Evolutionary conservation across 768 basidiomycete species (phyloP).

Genomic region (Mycena crocata): DNA sequence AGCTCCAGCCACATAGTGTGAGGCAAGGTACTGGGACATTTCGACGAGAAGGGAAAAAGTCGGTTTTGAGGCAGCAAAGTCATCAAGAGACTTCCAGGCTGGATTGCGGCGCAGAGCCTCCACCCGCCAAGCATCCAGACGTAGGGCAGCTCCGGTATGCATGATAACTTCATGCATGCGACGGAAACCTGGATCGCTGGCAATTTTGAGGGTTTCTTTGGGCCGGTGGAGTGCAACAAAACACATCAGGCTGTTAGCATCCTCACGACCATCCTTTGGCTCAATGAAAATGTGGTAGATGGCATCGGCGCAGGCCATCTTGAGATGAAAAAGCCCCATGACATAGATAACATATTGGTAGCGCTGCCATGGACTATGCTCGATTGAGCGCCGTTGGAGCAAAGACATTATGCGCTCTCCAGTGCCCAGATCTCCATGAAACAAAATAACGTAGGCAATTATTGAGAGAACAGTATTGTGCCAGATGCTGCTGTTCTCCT

Average conservation of each 20-base stretch:
- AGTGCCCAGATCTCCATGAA: slow-evolving; percentile 35
- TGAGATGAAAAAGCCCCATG: slow-evolving; percentile 42
- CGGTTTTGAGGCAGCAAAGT: slow-evolving; percentile 39
- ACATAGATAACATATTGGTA: slow-evolving; percentile 37
- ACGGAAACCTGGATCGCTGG: slow-evolving; percentile 32
- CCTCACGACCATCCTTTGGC: slow-evolving; percentile 22
- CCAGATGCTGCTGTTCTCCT: background rate
- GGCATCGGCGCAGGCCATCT: slow-evolving; percentile 43
- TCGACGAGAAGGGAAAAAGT: slow-evolving; percentile 19
- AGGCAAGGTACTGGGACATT: slow-evolving; percentile 32
- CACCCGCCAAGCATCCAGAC: slow-evolving; percentile 42
- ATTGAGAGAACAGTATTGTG: background rate
- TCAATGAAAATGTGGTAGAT: slow-evolving; percentile 40
- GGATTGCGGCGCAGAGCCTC: slow-evolving; percentile 19
- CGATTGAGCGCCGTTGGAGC: slow-evolving; percentile 25
- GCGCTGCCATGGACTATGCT: slow-evolving; percentile 31
- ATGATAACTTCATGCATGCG: slow-evolving; percentile 36
- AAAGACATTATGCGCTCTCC: slow-evolving; percentile 21
- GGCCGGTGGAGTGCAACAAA: slow-evolving; percentile 32
- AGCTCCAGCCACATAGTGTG: slow-evolving; percentile 25
- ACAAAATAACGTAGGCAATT: slow-evolving; percentile 15
- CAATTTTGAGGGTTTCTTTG: slow-evolving; percentile 36
- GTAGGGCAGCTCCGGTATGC: slow-evolving; percentile 29
- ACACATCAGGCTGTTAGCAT: slow-evolving; percentile 32
- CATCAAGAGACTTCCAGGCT: slow-evolving; percentile 24